These are phyloP conservation scores for Trichoderma gracile DNA, from an alignment of 2,329 filamentous ascomycete species.

Conservation along the genomic window DNA sequence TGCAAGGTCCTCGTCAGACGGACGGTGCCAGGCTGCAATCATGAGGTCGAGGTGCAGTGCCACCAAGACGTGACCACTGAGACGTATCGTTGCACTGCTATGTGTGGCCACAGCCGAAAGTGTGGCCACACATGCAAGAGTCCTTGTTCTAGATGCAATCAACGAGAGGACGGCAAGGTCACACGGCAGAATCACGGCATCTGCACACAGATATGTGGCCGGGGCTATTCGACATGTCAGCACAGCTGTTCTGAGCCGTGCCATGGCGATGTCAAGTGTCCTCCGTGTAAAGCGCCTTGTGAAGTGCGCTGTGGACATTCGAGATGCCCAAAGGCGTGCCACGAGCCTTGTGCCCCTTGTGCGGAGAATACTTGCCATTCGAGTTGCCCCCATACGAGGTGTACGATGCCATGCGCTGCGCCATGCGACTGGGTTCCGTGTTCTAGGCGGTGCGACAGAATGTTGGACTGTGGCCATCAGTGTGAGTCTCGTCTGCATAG, in stretches of 20 bases:
- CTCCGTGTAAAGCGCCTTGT: constrained; percentile 51
- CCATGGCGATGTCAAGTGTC: constrained; percentile 51
- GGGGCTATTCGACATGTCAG: constrained; percentile 53
- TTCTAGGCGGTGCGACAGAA: constrained; percentile 55
- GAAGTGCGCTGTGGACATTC: constrained; percentile 59
- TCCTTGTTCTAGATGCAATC: constrained; percentile 52
- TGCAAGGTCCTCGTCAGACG: constrained; percentile 53
- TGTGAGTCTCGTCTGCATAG: constrained; percentile 42
- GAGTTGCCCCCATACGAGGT: constrained; percentile 54
- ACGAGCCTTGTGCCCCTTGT: constrained; percentile 63
- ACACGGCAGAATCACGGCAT: constrained; percentile 44
- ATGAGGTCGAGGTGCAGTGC: constrained; percentile 55
- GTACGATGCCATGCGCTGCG: constrained; percentile 61
- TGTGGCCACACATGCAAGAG: constrained; percentile 62
- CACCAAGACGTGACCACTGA: constrained; percentile 44
- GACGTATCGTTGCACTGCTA: constrained; percentile 48
- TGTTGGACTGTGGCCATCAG: constrained; percentile 59
- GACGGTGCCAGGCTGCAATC: constrained; percentile 55
- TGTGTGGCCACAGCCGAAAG: constrained; percentile 47
- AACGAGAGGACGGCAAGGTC: constrained; percentile 36
- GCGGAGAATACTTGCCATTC: constrained; percentile 56
- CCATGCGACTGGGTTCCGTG: constrained; percentile 70
- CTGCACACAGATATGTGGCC: constrained; percentile 53
- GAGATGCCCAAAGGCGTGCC: constrained; percentile 55
- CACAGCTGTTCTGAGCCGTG: constrained; percentile 57